phyloP scores from a whole-genome alignment of 768 basidiomycete species.

The Naganishia onofrii region DNA sequence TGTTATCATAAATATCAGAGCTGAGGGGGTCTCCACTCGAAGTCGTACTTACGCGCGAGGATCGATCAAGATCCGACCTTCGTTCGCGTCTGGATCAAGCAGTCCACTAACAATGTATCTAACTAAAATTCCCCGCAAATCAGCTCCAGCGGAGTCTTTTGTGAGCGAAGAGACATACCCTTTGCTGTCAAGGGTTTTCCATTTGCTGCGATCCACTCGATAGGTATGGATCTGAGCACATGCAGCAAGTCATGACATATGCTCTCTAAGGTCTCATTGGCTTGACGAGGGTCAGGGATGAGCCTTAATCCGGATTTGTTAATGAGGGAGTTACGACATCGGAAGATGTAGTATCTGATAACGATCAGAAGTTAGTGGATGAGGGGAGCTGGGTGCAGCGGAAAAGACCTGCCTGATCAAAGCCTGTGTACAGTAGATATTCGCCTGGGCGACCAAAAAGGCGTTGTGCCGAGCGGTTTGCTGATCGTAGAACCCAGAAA shows the following conservation, averaged over 20 bases:
- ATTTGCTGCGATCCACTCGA: slow-evolving; percentile 29
- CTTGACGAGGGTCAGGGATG: slow-evolving; percentile 5
- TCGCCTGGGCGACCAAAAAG: slow-evolving; percentile 26
- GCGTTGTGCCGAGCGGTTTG: slow-evolving; percentile 13
- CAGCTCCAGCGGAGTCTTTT: background rate
- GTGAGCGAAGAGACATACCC: background rate
- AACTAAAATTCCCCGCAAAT: background rate
- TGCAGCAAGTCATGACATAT: slow-evolving; percentile 26
- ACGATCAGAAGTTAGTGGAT: no score
- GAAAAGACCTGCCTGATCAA: slow-evolving; percentile 6
- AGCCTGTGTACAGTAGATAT: slow-evolving; percentile 23
- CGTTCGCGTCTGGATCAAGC: slow-evolving; percentile 20
- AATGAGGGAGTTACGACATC: slow-evolving; percentile 18
- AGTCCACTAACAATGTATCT: slow-evolving; percentile 23
- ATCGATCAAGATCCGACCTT: slow-evolving; percentile 18
- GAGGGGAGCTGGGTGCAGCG: background rate
- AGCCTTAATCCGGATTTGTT: slow-evolving; percentile 16
- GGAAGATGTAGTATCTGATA: slow-evolving; percentile 25
- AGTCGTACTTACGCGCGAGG: slow-evolving; percentile 9
- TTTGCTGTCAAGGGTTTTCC: slow-evolving; percentile 20
- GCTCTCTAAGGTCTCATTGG: slow-evolving; percentile 22
- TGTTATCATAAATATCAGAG: background rate
- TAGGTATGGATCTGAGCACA: slow-evolving; percentile 24
- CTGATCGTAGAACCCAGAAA: slow-evolving; percentile 23
- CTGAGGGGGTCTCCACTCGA: no score